Base-by-base conservation (phyloP, 768 basidiomycete genomes). In the Tephrocybe rancida region DNA sequence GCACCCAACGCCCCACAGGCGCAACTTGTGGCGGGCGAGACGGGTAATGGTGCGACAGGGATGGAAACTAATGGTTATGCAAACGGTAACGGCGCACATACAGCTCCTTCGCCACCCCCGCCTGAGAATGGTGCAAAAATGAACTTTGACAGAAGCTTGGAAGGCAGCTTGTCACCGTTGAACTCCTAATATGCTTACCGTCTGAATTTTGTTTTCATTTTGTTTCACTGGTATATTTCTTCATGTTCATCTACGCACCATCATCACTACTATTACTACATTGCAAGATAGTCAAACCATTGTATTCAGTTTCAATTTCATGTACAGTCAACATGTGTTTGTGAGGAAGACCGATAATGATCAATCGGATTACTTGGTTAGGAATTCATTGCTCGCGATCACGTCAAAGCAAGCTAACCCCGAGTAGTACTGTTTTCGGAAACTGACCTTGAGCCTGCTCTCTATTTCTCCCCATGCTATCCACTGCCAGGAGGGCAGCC, bases 91-190 rank as follows among this genome's bases (percentile, higher is more conserved):
- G 53, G 48, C 44, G n/a, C 51, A 34, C 39, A 57, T 44, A 44
- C 32, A 25, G 25, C 37, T 42, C 44, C 48, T 32, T 50, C 48
- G 10, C 32, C 51, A 25, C 30, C 42, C 16, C 29, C 21, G 21
- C 48, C 48, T 44, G 52, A 51, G 35, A 57, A 61, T 48, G 64
- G 59, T 18, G 55, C 55, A n/a, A 50, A 50, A 26, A 61, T 56
- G 52, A 60, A 62, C 58, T 65, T 64, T 58, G 69, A 72, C 60
- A 64, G 63, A 62, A 70, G 61, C 52, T 61, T 74, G 55, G 73
- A 73, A 47, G 71, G 72, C 32, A 79, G 77, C 52, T 60, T 73
- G 45, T 83, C 80, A 41, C 78, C 78, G 1, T 47, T 70, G 54
- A 66, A 58, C 64, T 72, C 60, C 67, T 75, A 67, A 42, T 61